Percentiles rank a stretch among this genome's conserved stretches.
Conservation (phyloP, 306 rosid genomes). For the Lathyrus tuberosus region DNA sequence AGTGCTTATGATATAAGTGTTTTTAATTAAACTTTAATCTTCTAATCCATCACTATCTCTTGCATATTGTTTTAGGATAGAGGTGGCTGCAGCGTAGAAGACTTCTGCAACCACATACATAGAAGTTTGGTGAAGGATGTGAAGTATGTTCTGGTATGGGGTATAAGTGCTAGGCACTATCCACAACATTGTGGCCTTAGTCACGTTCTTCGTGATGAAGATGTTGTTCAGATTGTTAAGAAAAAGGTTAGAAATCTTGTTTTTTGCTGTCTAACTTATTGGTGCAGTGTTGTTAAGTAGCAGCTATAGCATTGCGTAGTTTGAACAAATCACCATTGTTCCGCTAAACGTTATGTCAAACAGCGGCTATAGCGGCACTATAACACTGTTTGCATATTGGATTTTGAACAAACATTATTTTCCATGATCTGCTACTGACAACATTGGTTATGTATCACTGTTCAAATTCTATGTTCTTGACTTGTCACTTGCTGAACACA, state of each 20-base stretch:
- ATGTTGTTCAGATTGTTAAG: conserved; percentile 98
- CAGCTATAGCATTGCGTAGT: background rate
- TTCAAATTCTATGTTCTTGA: conserved; percentile 9
- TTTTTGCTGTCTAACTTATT: conserved; percentile 17
- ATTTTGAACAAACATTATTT: no score
- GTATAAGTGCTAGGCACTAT: conserved; percentile 89
- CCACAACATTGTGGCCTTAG: conserved; percentile 96
- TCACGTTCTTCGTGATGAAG: conserved; percentile 80
- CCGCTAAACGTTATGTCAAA: background rate
- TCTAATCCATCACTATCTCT: conserved; percentile 36
- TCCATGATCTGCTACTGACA: no score
- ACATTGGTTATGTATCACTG: conserved; percentile 5
- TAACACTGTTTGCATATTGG: background rate
- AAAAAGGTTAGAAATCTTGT: conserved; percentile 70
- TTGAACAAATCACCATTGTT: background rate
- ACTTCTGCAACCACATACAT: conserved; percentile 96
- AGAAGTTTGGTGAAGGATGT: conserved; percentile 96
- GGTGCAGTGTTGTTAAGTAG: conserved; percentile 1
- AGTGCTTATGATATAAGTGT: background rate
- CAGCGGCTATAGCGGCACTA: background rate
- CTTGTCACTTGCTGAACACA: conserved; percentile 14
- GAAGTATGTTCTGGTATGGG: conserved; percentile 98
- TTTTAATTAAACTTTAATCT: background rate
- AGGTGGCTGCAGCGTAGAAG: conserved; percentile 97
- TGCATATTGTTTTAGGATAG: conserved; percentile 67